phyloP scores from a whole-genome alignment of 2,329 filamentous ascomycete species.

The Pyrenophora seminiperda region DNA sequence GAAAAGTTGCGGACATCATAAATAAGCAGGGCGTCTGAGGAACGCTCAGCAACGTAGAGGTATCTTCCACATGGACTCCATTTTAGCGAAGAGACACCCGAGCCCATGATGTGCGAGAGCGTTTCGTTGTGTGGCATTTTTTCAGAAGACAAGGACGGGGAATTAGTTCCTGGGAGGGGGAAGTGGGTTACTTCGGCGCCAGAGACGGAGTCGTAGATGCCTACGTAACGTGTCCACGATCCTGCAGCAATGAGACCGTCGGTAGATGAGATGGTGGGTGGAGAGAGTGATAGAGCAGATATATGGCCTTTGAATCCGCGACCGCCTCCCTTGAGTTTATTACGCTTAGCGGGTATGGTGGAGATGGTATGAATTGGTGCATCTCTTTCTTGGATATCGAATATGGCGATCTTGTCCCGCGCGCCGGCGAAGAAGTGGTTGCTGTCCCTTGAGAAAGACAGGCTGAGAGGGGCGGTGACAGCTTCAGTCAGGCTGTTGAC shows the following conservation, averaged over 20 bases:
- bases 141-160: too few species aligned
- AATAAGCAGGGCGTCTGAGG: slow-evolving; percentile 60
- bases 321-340: slow-evolving; percentile 50
- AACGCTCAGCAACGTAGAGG: slow-evolving; percentile 63
- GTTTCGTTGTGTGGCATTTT: slow-evolving; percentile 4
- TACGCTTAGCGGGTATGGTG: slow-evolving; percentile 56
- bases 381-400: slow-evolving; percentile 58
- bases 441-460: slow-evolving; percentile 58
- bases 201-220: slow-evolving; percentile 59
- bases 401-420: slow-evolving; percentile 59
- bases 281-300: slow-evolving; percentile 55
- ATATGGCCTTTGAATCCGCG: slow-evolving; percentile 62
- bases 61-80: slow-evolving; percentile 66
- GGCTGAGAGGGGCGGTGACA: slow-evolving; percentile 60
- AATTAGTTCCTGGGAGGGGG: slow-evolving; percentile 41
- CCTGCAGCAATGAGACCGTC: slow-evolving; percentile 61
- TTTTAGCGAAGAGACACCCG: slow-evolving; percentile 60
- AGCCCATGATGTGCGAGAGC: slow-evolving; percentile 43
- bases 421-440: slow-evolving; percentile 63
- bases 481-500: slow-evolving; percentile 62
- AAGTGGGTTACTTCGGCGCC: slow-evolving; percentile 60
- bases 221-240: slow-evolving; percentile 61
- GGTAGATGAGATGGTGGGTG: slow-evolving; percentile 32
- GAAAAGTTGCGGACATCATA: slow-evolving; percentile 65
- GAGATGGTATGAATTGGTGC: slow-evolving; percentile 50